A percentile compares a stretch with the other conserved stretches of the same genome.
Evolutionary conservation across 345 rosid species (phyloP).

Genomic region (Mallotus nudiflorus): DNA sequence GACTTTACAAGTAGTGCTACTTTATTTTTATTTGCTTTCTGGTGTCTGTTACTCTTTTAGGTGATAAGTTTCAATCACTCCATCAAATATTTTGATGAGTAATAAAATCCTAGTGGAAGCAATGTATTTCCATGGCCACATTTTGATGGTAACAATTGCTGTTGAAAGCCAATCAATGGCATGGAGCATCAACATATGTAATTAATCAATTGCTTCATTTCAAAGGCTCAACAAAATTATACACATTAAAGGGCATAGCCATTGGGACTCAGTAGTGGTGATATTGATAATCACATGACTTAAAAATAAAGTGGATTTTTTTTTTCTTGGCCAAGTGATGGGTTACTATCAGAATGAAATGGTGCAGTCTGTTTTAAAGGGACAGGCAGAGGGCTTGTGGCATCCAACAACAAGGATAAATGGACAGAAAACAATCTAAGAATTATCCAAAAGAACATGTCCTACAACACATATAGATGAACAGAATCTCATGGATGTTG

Average conservation of each 20-base stretch:
- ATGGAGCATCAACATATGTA: too few relatives aligned
- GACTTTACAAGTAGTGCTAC: conserved; percentile 1
- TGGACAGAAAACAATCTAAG: conserved; percentile 20
- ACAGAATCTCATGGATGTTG: conserved; percentile 40
- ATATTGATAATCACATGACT: too few relatives aligned
- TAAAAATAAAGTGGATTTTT: neutral
- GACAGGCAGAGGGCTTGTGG: conserved; percentile 16
- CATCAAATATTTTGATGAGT: too few relatives aligned
- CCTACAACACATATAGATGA: conserved; percentile 25
- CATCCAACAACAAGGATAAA: conserved; percentile 16
- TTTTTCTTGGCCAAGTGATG: neutral
- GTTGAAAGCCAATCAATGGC: too few relatives aligned
- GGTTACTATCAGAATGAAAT: conserved; percentile 19
- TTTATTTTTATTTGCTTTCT: neutral
- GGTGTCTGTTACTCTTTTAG: conserved; percentile 4
- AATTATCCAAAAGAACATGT: conserved; percentile 21
- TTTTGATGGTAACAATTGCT: too few relatives aligned
- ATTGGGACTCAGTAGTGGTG: too few relatives aligned
- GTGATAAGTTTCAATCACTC: conserved; percentile 2
- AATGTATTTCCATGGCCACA: too few relatives aligned
- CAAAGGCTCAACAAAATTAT: too few relatives aligned
- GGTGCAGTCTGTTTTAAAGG: neutral
- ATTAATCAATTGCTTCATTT: too few relatives aligned
- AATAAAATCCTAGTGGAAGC: neutral
- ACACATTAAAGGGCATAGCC: too few relatives aligned